Percentiles rank a stretch among this genome's conserved stretches.
Evolutionary conservation across 2,329 filamentous ascomycete genomes (phyloP).

Genomic region (Diplodia scrobiculata): DNA sequence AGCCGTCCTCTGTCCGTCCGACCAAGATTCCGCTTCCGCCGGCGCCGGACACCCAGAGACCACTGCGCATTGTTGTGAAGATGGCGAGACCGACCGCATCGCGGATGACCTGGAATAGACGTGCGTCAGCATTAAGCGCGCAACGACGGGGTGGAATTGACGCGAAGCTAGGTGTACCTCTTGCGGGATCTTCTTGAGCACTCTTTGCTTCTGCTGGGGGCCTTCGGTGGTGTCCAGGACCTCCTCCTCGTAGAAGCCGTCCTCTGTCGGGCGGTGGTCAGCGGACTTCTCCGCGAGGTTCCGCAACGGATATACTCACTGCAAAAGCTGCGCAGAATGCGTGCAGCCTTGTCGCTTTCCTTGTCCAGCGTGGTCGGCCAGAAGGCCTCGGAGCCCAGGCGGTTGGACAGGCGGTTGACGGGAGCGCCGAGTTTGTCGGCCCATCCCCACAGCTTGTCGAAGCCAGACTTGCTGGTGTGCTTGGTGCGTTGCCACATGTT

Average conservation of each 20-base stretch:
- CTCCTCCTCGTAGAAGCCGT: slow-evolving; percentile 68
- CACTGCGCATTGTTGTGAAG: slow-evolving; percentile 93
- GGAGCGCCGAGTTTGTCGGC: slow-evolving; percentile 71
- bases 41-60: slow-evolving; percentile 86
- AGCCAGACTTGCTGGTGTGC: slow-evolving; percentile 63
- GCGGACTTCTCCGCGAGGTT: not conserved
- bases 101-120: slow-evolving; percentile 66
- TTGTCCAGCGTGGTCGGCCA: slow-evolving; percentile 84
- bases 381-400: slow-evolving; percentile 77
- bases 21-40: slow-evolving; percentile 87
- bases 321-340: slow-evolving; percentile 88
- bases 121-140: slow-evolving; percentile 9
- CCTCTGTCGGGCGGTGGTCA: slow-evolving; percentile 49
- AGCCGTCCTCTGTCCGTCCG: slow-evolving; percentile 78
- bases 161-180: slow-evolving; percentile 40
- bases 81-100: slow-evolving; percentile 89
- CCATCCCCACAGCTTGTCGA: slow-evolving; percentile 71
- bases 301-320: slow-evolving; percentile 56
- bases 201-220: slow-evolving; percentile 63
- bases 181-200: slow-evolving; percentile 80
- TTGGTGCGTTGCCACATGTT: slow-evolving; percentile 59
- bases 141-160: not conserved
- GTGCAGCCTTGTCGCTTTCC: slow-evolving; percentile 87
- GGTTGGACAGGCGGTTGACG: slow-evolving; percentile 79
- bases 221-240: slow-evolving; percentile 50